Conservation (phyloP, 2,329 filamentous ascomycete species). For the Pyrenophora tritici-repentis region DNA sequence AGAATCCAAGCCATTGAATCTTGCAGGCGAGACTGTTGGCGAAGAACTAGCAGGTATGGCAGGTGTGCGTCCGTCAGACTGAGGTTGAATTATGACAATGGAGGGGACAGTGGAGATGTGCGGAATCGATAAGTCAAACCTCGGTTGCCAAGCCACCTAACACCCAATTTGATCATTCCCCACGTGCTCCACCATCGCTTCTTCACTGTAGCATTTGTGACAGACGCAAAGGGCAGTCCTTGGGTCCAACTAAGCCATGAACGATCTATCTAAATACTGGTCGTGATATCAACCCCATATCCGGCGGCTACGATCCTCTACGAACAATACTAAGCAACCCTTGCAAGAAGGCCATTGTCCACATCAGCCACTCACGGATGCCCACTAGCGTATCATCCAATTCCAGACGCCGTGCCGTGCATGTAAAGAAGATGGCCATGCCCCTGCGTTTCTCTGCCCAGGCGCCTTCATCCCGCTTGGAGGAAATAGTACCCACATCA, state of each 20-base stretch:
- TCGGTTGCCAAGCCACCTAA: slow-evolving; percentile 27
- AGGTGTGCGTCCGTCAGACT: slow-evolving; percentile 44
- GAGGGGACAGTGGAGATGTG: not conserved
- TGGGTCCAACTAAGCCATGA: not conserved
- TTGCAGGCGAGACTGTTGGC: slow-evolving; percentile 39
- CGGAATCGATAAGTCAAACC: not conserved
- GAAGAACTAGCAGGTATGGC: slow-evolving; percentile 45
- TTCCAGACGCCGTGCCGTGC: not conserved
- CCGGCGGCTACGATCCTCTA: slow-evolving; percentile 12
- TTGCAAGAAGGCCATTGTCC: slow-evolving; percentile 32
- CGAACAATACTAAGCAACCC: slow-evolving; percentile 38
- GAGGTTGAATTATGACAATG: not conserved
- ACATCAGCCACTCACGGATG: slow-evolving; percentile 24
- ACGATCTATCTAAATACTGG: not conserved
- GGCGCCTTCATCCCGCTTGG: slow-evolving; percentile 29
- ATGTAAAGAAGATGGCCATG: slow-evolving; percentile 33
- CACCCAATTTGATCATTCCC: slow-evolving; percentile 14
- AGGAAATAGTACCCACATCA: slow-evolving; percentile 32
- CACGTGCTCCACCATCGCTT: slow-evolving; percentile 18
- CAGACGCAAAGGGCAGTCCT: slow-evolving; percentile 7
- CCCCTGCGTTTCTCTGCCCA: slow-evolving; percentile 26
- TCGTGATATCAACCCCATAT: slow-evolving; percentile 14
- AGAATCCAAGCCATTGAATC: slow-evolving; percentile 41
- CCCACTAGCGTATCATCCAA: slow-evolving; percentile 14
- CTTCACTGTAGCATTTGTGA: slow-evolving; percentile 3